Base-by-base conservation (phyloP, 1,284 basidiomycete genomes). In the Tremellales sp. region DNA sequence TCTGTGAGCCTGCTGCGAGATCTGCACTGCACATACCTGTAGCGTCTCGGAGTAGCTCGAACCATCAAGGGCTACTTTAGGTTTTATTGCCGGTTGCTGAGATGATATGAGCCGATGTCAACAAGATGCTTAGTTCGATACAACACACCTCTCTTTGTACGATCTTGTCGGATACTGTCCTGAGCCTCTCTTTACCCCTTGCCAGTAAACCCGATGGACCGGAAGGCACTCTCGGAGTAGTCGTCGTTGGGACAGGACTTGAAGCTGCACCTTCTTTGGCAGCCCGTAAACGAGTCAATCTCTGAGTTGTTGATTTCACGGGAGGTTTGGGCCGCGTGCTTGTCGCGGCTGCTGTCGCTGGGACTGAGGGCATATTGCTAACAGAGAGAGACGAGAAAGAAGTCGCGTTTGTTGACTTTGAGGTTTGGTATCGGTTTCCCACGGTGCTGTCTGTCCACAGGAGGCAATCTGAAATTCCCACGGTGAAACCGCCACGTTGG, bases 111-210 rank as follows among this genome's bases (percentile, higher is more conserved):
- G 27, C 5, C 12, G 12, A 26, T 13, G 7, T n/a, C 26, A 14
- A 24, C 8, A 12, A 21, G 19, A 13, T 27, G 14, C 25, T 27
- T 44, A 10, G 36, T 13, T 36, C 50, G 49, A 18, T 50, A 46
- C 44, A 37, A 50, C 43, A 45, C 50, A 29, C 63, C 12, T 65
- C 57, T 49, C 65, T 67, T 42, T 67, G 54, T 32, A 57, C 60
- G 29, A 66, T 57, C 54, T 70, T 69, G 35, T 65, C 65, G 0
- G 65, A 67, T 0, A 68, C 65, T 34, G 63, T 68, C 40, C 66
- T 53, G 12, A 71, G 46, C 1, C 61, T 64, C 27, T 65, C 65
- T 51, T 63, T 66, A 16, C 61, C 49, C 43, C 58, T 66, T 3
- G 65, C 60, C 10, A 71, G 48, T 4, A 71, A 31, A 1, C 64